Conservation (phyloP, 768 basidiomycete genomes). For the Mycena belliarum region DNA sequence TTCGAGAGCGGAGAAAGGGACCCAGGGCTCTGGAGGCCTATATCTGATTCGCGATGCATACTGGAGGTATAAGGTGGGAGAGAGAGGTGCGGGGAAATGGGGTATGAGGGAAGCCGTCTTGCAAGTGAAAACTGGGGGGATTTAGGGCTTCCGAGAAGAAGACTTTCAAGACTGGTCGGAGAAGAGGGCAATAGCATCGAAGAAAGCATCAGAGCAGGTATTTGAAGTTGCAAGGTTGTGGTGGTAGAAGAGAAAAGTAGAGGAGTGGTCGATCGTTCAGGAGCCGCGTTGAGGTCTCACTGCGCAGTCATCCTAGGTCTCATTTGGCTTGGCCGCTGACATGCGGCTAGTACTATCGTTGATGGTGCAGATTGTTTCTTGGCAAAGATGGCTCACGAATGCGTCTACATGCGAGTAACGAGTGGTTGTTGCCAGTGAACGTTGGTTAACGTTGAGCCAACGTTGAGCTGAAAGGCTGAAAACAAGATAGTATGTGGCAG, state of each 20-base stretch:
- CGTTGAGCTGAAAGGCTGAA: no score
- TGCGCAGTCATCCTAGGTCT: not conserved
- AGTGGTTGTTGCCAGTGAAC: no score
- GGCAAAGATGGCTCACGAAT: no score
- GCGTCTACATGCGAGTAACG: no score
- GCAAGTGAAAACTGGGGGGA: slow-evolving; percentile 1
- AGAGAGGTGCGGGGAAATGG: not conserved
- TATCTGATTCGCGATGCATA: slow-evolving; percentile 5
- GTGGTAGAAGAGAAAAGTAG: not conserved
- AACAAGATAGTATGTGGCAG: no score
- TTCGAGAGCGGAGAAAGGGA: not conserved
- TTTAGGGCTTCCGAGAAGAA: slow-evolving; percentile 1
- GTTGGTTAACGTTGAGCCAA: no score
- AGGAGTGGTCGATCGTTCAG: not conserved
- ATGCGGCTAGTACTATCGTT: no score
- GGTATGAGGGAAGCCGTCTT: slow-evolving; percentile 4
- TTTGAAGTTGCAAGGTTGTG: not conserved
- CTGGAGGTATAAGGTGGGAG: not conserved
- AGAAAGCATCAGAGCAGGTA: not conserved
- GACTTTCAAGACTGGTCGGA: not conserved
- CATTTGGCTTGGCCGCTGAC: no score
- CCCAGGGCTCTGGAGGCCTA: slow-evolving; percentile 9
- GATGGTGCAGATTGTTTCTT: no score
- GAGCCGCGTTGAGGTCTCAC: not conserved
- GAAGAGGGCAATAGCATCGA: not conserved